A percentile compares a stretch with the other conserved stretches of the same genome.
Conservation (phyloP, 2,329 filamentous ascomycete genomes). For the Ustilaginoidea virens region DNA sequence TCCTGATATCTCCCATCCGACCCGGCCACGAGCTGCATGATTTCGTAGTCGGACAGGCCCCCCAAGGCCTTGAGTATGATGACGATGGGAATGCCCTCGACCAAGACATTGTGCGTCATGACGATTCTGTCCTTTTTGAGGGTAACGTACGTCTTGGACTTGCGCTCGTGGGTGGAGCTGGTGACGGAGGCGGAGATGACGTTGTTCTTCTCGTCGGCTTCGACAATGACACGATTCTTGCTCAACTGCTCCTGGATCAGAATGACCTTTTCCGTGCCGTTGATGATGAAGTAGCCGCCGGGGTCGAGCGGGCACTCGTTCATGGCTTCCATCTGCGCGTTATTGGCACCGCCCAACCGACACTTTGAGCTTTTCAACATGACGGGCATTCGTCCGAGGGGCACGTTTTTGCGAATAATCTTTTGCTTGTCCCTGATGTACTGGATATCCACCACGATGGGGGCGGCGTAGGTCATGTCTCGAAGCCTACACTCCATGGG, state of each 20-base stretch:
- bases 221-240: slow-evolving; percentile 97
- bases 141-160: slow-evolving; percentile 93
- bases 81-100: slow-evolving; percentile 88
- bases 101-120: slow-evolving; percentile 82
- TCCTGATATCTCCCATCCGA: slow-evolving; percentile 83
- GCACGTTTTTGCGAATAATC: slow-evolving; percentile 59
- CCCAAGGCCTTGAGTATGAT: slow-evolving; percentile 88
- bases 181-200: slow-evolving; percentile 93
- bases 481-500: slow-evolving; percentile 93
- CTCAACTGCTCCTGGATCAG: slow-evolving; percentile 96
- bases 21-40: slow-evolving; percentile 79
- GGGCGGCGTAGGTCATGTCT: slow-evolving; percentile 95
- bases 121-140: slow-evolving; percentile 86
- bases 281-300: slow-evolving; percentile 94
- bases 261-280: slow-evolving; percentile 97
- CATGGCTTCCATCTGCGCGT: slow-evolving; percentile 77
- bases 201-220: slow-evolving; percentile 80
- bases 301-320: slow-evolving; percentile 94
- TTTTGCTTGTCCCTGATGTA: slow-evolving; percentile 71
- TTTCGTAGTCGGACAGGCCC: slow-evolving; percentile 87
- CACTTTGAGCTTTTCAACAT: slow-evolving; percentile 97
- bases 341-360: slow-evolving; percentile 67
- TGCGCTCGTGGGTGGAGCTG: slow-evolving; percentile 92
- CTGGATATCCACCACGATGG: slow-evolving; percentile 82
- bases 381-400: slow-evolving; percentile 82